Evolutionary conservation across 116 monocot genomes (phyloP), one percentile per base, ranked within the genome.

Genomic region (Posidonia oceanica): DNA sequence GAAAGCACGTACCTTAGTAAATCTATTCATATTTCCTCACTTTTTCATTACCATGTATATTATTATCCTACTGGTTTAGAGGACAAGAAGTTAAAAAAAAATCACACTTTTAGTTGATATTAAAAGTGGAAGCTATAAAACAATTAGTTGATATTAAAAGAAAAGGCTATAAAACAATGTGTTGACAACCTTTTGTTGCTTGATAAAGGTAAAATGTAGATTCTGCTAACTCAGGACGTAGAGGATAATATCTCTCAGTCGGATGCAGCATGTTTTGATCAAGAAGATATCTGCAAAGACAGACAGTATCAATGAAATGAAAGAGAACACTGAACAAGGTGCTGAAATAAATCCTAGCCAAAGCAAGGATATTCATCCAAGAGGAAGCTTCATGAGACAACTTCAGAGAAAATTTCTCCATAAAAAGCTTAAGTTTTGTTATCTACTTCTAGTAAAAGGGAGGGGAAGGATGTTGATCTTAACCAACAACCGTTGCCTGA

Each of bases 161-260:
- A 7, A 48, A 48, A 48, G 12, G 5, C 5, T 0, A 48, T 48
- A 48, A 48, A 48, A 48, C 12, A 7, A 48, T 48, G 48, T 10
- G 64, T 64, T 42, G 14, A 63, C 39, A n/a, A 87, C 94, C 94
- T 94, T 84, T 94, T n/a, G 94, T 94, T 77, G 90, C 90, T 82
- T 94, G 90, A 51, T 87, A 94, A 69, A 94, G 90, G 78, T 90
- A 87, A 87, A 87, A 90, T 66, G 90, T 94, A 38, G 94, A 94
- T 76, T 94, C 91, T 55, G 90, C 94, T 48, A 94, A 76, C 75
- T 91, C 94, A 71, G 94, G 94, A 29, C 91, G 88, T 75, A 94
- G 75, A 66, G 94, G 90, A 72, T 91, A 94, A 76, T 94, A 94
- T 83, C 79, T 94, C 81, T 94, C 94, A 17, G 94, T 91, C 36